These are phyloP conservation scores for Clavispora phyllophila DNA, from an alignment of 805 yeast genomes.

Conservation along the genomic window DNA sequence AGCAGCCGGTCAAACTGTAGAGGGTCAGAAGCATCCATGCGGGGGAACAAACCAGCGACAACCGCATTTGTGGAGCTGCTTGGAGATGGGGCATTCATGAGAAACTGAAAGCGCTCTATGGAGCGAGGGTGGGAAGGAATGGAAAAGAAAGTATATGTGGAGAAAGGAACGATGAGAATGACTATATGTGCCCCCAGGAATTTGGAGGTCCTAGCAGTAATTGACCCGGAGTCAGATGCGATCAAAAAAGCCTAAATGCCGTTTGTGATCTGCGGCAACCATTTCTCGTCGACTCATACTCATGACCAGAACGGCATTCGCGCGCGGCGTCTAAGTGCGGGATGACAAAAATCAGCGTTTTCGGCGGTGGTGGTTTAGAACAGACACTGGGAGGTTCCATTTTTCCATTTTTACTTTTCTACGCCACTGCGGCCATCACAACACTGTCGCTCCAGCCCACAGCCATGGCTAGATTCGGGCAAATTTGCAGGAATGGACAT, in stretches of 20 bases:
- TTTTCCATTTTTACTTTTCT: no score
- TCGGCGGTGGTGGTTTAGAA: no score
- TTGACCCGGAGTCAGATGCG: no score
- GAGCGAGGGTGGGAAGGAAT: background rate
- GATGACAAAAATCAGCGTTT: no score
- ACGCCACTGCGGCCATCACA: no score
- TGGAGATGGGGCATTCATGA: background rate
- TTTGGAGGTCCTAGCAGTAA: background rate
- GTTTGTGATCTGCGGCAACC: background rate
- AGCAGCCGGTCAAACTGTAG: slow-evolving; percentile 22
- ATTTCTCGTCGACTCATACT: background rate
- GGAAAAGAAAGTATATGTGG: background rate
- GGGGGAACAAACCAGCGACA: slow-evolving; percentile 35
- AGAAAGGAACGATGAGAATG: no score
- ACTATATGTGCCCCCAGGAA: background rate
- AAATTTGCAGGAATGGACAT: no score
- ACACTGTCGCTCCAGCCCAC: no score
- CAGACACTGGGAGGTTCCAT: no score
- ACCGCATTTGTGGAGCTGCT: slow-evolving; percentile 19
- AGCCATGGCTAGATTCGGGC: no score
- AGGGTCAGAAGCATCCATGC: slow-evolving; percentile 21
- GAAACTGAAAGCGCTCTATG: background rate
- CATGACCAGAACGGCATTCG: background rate
- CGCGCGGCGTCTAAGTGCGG: background rate
- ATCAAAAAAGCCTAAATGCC: no score